phyloP scores from a whole-genome alignment of 495 filamentous ascomycete species.

The Penicillium herquei region DNA sequence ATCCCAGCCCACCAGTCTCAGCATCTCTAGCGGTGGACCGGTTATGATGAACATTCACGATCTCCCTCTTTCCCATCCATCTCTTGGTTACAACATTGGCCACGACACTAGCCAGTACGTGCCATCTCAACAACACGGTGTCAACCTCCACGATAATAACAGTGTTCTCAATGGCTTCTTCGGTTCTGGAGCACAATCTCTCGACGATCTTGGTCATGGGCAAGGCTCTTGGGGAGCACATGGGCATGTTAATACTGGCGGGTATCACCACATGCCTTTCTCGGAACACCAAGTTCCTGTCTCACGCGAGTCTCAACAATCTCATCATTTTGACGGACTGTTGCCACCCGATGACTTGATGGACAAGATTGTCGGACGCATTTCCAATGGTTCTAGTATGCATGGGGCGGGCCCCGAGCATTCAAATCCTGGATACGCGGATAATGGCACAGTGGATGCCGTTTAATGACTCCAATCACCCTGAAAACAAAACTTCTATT shows the following conservation, averaged over 20 bases:
- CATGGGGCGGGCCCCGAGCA: conserved; percentile 42
- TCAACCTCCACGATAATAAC: conserved; percentile 38
- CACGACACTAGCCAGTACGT: conserved; percentile 38
- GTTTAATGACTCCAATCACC: conserved; percentile 20
- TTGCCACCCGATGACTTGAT: conserved; percentile 42
- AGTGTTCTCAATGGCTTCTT: conserved; percentile 37
- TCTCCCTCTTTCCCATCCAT: conserved; percentile 35
- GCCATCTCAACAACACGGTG: conserved; percentile 30
- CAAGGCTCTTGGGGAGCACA: conserved; percentile 39
- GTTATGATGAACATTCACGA: conserved; percentile 44
- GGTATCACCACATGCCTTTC: conserved; percentile 39
- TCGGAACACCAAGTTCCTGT: conserved; percentile 34
- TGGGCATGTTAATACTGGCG: conserved; percentile 30
- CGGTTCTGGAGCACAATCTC: conserved; percentile 29
- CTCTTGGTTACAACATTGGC: conserved; percentile 33
- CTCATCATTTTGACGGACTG: conserved; percentile 36
- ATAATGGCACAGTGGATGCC: conserved; percentile 35
- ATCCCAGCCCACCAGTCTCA: conserved; percentile 33
- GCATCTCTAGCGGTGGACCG: conserved; percentile 29
- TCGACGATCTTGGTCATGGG: conserved; percentile 38
- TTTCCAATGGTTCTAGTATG: conserved; percentile 36
- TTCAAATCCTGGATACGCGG: conserved; percentile 29
- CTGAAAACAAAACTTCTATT: conserved; percentile 14
- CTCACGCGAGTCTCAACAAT: conserved; percentile 38
- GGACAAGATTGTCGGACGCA: conserved; percentile 41